Conservation (phyloP, 73 alveolate genomes). For the Blepharisma stoltei region DNA sequence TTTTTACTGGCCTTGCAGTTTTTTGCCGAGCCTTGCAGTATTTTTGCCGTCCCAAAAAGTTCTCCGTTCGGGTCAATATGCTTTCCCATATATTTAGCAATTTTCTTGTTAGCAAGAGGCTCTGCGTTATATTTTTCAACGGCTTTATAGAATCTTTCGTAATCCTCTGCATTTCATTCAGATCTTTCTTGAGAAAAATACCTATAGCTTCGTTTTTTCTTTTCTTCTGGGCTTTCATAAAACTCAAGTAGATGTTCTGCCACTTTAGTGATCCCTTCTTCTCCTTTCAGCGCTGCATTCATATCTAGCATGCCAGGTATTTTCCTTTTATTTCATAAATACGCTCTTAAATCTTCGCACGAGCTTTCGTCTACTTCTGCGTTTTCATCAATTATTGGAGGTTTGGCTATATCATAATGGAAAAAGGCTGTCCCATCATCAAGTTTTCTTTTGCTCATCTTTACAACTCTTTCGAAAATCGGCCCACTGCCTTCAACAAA, state of each 20-base stretch:
- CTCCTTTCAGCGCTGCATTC: not conserved
- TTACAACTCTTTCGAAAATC: not conserved
- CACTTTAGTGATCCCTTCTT: not conserved
- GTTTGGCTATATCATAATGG: not conserved
- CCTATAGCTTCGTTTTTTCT: constrained; percentile 22
- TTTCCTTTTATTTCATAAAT: constrained; percentile 10
- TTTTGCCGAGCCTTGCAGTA: too few species aligned
- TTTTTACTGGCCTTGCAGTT: too few species aligned
- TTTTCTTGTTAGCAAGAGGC: constrained; percentile 45
- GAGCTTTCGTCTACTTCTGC: too few species aligned
- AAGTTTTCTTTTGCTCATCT: not conserved
- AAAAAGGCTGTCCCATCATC: constrained; percentile 21
- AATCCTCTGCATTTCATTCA: constrained; percentile 48
- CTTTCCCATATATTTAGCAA: constrained; percentile 56
- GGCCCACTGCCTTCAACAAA: not conserved
- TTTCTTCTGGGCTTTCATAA: constrained; percentile 27
- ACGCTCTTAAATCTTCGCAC: not conserved
- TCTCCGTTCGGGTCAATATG: constrained; percentile 54
- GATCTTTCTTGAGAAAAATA: constrained; percentile 28
- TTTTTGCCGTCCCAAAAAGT: too few species aligned
- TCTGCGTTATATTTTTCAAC: constrained; percentile 36
- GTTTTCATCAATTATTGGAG: not conserved
- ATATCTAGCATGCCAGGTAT: not conserved
- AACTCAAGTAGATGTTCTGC: not conserved
- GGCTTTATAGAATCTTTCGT: constrained; percentile 43